Evolutionary conservation across 2,329 filamentous ascomycete genomes (phyloP).

Genomic region (Rhynchosporium agropyri): DNA sequence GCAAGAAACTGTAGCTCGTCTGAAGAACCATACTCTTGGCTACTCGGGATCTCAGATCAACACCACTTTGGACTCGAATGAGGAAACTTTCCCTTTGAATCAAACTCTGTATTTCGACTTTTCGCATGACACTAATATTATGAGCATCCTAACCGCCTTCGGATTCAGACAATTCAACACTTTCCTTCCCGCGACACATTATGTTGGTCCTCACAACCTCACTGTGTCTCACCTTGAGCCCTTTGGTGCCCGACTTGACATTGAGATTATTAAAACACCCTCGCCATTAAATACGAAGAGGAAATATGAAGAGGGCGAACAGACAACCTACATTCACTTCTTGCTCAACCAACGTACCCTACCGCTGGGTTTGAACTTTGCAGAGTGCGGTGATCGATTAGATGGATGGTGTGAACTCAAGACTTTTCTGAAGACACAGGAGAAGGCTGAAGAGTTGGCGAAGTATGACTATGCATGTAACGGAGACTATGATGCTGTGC

Average conservation of each 20-base stretch:
- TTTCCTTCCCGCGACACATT: constrained; percentile 56
- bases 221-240: constrained; percentile 69
- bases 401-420: constrained; percentile 79
- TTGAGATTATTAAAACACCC: constrained; percentile 72
- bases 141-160: constrained; percentile 70
- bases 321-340: constrained; percentile 74
- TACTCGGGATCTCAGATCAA: constrained; percentile 66
- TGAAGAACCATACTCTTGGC: constrained; percentile 65
- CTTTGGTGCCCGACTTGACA: constrained; percentile 72
- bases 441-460: constrained; percentile 59
- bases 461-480: constrained; percentile 69
- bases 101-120: constrained; percentile 79
- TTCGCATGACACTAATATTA: constrained; percentile 75
- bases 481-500: constrained; percentile 54
- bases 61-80: constrained; percentile 69
- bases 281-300: constrained; percentile 61
- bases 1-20: constrained; percentile 70
- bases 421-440: constrained; percentile 66
- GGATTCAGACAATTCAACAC: constrained; percentile 70
- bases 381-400: constrained; percentile 64
- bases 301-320: constrained; percentile 48
- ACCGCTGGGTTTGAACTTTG: constrained; percentile 67
- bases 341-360: constrained; percentile 74
- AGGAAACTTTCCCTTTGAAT: constrained; percentile 70
- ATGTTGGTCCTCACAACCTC: constrained; percentile 62